A percentile compares a stretch with the other conserved stretches of the same genome.
These are phyloP conservation scores for Penicillium griseofulvum DNA, from an alignment of 2,329 filamentous ascomycete genomes.

Conservation along the genomic window DNA sequence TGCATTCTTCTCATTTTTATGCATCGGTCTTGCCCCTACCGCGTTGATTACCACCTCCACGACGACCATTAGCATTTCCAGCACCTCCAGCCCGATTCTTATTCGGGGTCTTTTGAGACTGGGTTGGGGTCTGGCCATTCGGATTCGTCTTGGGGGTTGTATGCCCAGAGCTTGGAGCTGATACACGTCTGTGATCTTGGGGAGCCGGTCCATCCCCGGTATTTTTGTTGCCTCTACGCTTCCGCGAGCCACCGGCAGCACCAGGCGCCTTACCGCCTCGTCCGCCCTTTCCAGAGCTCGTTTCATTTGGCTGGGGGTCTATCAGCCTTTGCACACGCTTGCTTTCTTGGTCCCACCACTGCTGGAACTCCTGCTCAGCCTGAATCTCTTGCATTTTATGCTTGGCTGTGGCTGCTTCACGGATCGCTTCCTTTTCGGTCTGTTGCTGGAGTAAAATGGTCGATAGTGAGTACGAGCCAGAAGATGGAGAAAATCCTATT, in stretches of 20 bases:
- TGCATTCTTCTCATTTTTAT: neutral
- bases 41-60: constrained; percentile 22
- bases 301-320: constrained; percentile 21
- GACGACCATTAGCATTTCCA: constrained; percentile 18
- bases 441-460: constrained; percentile 88
- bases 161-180: neutral
- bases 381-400: constrained; percentile 92
- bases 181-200: constrained; percentile 5
- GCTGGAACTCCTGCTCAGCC: constrained; percentile 92
- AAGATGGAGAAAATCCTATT: constrained; percentile 51
- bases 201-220: constrained; percentile 1
- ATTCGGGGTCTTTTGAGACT: constrained; percentile 7
- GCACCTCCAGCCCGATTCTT: constrained; percentile 12
- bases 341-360: constrained; percentile 50
- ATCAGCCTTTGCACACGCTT: constrained; percentile 36
- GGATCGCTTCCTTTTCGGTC: constrained; percentile 76
- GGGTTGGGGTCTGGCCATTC: constrained; percentile 12
- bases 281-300: constrained; percentile 13
- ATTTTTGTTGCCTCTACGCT: constrained; percentile 19
- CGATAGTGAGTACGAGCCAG: constrained; percentile 70
- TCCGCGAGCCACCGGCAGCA: constrained; percentile 13
- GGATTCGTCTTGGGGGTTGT: constrained; percentile 12
- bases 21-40: constrained; percentile 21
- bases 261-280: constrained; percentile 16
- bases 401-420: constrained; percentile 76